These are phyloP conservation scores for Galeopsis tetrahit DNA, from an alignment of 257 asterid species.

Conservation along the genomic window DNA sequence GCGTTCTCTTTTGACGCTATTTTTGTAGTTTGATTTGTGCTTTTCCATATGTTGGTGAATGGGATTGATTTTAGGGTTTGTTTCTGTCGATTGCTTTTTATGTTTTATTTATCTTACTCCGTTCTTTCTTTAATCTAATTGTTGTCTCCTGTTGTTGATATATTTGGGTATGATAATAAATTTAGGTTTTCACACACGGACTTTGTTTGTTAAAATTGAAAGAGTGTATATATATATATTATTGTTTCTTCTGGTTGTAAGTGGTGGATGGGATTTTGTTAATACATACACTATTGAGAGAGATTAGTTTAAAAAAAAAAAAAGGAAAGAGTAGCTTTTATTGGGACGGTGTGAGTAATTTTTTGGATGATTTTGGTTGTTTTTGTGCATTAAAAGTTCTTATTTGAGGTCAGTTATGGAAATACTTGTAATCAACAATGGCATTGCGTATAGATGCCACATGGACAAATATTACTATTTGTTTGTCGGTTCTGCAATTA, in stretches of 20 bases:
- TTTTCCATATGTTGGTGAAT: conserved; percentile 17
- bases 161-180: background rate
- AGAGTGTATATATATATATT: background rate
- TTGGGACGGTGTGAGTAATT: background rate
- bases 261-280: background rate
- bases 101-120: background rate
- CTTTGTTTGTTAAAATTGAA: conserved; percentile 6
- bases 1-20: background rate
- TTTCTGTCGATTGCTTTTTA: background rate
- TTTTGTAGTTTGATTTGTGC: background rate
- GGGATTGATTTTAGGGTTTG: conserved; percentile 35
- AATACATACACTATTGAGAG: background rate
- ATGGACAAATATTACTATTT: background rate
- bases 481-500: conserved; percentile 21
- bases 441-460: background rate
- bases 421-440: background rate
- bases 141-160: background rate
- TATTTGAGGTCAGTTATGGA: background rate
- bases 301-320: no score
- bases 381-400: background rate
- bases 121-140: background rate
- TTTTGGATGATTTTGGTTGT: conserved; percentile 1
- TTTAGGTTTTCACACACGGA: conserved; percentile 4
- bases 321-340: no score
- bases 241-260: conserved; percentile 13